A percentile compares a stretch with the other conserved stretches of the same genome.
phyloP scores from a whole-genome alignment of 202 grass and related monocot genomes.

The Panicum virgatum region DNA sequence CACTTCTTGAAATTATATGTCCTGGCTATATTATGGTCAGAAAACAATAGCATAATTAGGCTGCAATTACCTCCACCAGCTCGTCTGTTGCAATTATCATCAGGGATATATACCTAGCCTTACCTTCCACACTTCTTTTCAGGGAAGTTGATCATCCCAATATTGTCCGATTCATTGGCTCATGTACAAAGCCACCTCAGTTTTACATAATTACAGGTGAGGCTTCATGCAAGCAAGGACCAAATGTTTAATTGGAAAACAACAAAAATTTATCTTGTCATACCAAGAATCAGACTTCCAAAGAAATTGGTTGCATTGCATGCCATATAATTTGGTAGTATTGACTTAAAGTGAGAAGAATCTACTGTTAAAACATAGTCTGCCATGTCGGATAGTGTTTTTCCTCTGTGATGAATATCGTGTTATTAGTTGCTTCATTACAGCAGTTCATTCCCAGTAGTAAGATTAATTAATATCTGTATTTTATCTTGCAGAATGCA shows the following conservation, averaged over 20 bases:
- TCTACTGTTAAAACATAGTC: background rate
- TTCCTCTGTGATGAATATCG: background rate
- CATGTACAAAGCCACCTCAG: conserved; percentile 69
- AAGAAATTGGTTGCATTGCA: background rate
- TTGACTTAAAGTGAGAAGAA: conserved; percentile 5
- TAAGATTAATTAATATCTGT: conserved; percentile 4
- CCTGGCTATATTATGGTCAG: background rate
- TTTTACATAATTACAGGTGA: conserved; percentile 83
- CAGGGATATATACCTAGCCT: conserved; percentile 3
- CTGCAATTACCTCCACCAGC: background rate
- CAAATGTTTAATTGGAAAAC: background rate
- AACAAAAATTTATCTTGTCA: background rate
- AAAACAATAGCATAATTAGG: background rate
- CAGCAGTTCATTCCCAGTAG: background rate
- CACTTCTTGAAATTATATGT: background rate
- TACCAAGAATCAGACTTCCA: background rate
- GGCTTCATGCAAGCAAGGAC: background rate
- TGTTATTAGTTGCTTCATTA: background rate
- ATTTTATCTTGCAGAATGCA: conserved; percentile 57
- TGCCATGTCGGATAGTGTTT: background rate
- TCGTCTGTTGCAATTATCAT: conserved; percentile 4
- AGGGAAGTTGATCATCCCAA: conserved; percentile 81
- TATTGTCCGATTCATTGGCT: conserved; percentile 73
- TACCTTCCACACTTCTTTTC: conserved; percentile 37
- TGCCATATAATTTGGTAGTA: background rate